Conservation (phyloP, 768 basidiomycete species). For the Bullera alba region DNA sequence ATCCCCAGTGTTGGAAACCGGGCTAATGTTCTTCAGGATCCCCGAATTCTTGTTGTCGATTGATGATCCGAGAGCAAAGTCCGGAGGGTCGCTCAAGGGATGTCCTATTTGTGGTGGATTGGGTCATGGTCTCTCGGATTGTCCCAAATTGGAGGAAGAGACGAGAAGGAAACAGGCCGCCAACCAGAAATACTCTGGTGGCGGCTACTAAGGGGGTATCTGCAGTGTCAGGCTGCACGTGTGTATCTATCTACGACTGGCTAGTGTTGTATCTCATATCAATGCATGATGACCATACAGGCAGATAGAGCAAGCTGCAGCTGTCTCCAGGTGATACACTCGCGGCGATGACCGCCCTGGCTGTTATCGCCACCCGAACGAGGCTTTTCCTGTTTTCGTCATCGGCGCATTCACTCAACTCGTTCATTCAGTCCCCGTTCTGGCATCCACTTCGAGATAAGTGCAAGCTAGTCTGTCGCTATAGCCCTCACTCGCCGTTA, state of each 20-base stretch:
- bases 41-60: conserved; percentile 84
- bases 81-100: conserved; percentile 70
- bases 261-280: too few relatives aligned
- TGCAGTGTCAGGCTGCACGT: neutral
- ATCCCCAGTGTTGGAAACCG: too few relatives aligned
- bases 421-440: too few relatives aligned
- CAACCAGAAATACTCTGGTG: conserved; percentile 64
- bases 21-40: conserved; percentile 54
- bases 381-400: too few relatives aligned
- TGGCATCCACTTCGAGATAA: too few relatives aligned
- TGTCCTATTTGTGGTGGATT: conserved; percentile 97
- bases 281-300: neutral
- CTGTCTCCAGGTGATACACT: too few relatives aligned
- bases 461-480: too few relatives aligned
- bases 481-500: too few relatives aligned
- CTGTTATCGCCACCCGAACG: too few relatives aligned
- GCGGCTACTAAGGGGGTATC: conserved; percentile 57
- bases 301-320: too few relatives aligned
- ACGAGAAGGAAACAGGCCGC: conserved; percentile 86
- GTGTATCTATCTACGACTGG: neutral
- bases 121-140: conserved; percentile 88
- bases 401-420: too few relatives aligned
- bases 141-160: conserved; percentile 91
- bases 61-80: conserved; percentile 78
- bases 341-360: too few relatives aligned